Evolutionary conservation across 2,329 filamentous ascomycete species (phyloP).

Genomic region (Neocucurbitaria cava): DNA sequence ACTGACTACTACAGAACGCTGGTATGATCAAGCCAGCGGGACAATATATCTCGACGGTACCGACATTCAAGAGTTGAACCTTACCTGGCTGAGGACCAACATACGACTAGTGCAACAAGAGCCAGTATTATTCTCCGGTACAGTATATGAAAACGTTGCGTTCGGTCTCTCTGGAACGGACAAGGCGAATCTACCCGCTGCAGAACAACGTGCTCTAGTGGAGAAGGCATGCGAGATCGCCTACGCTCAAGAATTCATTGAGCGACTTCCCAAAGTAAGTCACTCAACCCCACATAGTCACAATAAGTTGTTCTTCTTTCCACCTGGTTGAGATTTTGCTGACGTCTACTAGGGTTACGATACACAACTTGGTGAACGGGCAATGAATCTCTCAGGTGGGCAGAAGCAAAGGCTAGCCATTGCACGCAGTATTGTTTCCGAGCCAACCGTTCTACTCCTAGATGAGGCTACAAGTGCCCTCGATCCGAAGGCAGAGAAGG

Average conservation of each 20-base stretch:
- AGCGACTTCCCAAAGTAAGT: conserved; percentile 58
- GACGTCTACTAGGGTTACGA: conserved; percentile 77
- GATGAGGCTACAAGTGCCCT: conserved; percentile 87
- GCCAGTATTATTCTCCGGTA: conserved; percentile 85
- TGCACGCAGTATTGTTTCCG: conserved; percentile 84
- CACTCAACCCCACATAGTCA: neutral
- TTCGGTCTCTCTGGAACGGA: conserved; percentile 76
- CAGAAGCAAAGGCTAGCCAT: conserved; percentile 97
- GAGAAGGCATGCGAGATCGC: conserved; percentile 84
- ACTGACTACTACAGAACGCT: conserved; percentile 59
- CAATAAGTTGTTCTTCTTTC: neutral
- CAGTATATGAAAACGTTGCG: conserved; percentile 85
- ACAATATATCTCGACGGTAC: conserved; percentile 45
- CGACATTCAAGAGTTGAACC: conserved; percentile 79
- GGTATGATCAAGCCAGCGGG: conserved; percentile 45
- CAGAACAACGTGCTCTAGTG: conserved; percentile 74
- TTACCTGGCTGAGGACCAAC: conserved; percentile 89
- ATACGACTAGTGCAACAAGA: conserved; percentile 92
- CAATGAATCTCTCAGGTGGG: conserved; percentile 88
- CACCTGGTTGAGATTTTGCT: neutral
- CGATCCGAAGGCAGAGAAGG: conserved; percentile 91
- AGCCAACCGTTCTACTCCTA: conserved; percentile 86
- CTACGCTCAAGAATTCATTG: conserved; percentile 94
- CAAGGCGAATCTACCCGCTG: conserved; percentile 59
- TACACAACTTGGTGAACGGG: conserved; percentile 90